Conservation (phyloP, 345 rosid genomes). For the Clarkia xantiana region DNA sequence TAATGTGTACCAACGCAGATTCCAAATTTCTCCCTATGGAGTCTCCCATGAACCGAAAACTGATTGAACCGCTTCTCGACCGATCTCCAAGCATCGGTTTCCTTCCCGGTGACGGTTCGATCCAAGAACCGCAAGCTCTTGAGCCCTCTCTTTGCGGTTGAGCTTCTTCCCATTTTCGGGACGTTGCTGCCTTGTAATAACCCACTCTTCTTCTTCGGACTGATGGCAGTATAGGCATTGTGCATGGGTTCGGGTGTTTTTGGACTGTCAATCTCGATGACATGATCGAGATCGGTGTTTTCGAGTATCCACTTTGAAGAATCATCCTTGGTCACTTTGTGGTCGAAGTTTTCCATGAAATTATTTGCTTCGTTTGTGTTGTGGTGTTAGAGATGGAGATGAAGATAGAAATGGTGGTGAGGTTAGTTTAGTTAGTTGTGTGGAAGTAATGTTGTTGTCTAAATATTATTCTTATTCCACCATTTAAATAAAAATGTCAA, state of each 20-base stretch:
- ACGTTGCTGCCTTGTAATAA: conserved; percentile 11
- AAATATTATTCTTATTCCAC: too few relatives aligned
- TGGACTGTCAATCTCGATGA: conserved; percentile 17
- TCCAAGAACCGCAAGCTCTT: conserved; percentile 77
- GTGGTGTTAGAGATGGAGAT: neutral
- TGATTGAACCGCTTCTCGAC: conserved; percentile 65
- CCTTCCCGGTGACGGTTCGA: conserved; percentile 56
- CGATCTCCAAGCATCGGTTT: conserved; percentile 69
- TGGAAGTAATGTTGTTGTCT: neutral
- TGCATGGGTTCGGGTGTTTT: conserved; percentile 15
- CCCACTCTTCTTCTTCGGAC: conserved; percentile 30
- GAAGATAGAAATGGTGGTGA: neutral
- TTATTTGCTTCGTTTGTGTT: neutral
- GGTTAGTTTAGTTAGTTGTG: neutral
- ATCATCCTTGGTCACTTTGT: conserved; percentile 9
- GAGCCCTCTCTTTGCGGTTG: conserved; percentile 61
- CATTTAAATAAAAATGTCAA: too few relatives aligned
- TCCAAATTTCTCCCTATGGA: conserved; percentile 58
- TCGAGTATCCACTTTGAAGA: conserved; percentile 50
- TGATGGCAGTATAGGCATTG: conserved; percentile 25
- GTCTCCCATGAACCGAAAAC: conserved; percentile 40
- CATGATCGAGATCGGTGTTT: conserved; percentile 34
- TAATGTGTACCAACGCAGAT: conserved; percentile 44
- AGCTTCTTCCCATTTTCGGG: conserved; percentile 36
- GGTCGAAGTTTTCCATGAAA: neutral